Conservation (phyloP, 176 grass and related monocot genomes). For the Triticum urartu region DNA sequence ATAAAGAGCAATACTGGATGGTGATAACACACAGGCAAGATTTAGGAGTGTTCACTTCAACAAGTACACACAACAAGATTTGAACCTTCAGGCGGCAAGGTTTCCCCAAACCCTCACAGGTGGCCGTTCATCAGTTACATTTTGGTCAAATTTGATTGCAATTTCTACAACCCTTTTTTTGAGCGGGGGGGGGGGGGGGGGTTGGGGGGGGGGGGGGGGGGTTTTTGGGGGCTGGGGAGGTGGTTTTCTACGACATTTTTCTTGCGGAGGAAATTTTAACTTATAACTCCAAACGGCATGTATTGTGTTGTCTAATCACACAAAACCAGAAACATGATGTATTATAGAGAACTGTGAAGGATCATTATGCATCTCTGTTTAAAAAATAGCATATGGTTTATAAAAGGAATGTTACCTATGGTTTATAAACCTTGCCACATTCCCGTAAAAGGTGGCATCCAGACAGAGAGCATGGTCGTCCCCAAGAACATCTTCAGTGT, state of each 20-base stretch:
- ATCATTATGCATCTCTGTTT: background rate
- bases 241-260: background rate
- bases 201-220: too few species aligned
- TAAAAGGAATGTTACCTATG: slow-evolving; percentile 61
- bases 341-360: background rate
- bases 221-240: too few species aligned
- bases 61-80: background rate
- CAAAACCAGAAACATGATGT: slow-evolving; percentile 11
- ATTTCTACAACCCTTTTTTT: background rate
- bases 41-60: background rate
- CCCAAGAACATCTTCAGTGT: slow-evolving; percentile 72
- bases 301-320: background rate
- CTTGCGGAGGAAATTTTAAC: background rate
- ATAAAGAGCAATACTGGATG: slow-evolving; percentile 6
- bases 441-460: slow-evolving; percentile 88
- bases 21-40: background rate
- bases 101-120: background rate
- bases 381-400: background rate
- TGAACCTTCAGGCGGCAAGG: background rate
- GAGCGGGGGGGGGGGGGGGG: background rate
- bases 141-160: background rate
- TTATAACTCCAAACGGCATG: background rate
- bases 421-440: slow-evolving; percentile 91
- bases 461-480: slow-evolving; percentile 87
- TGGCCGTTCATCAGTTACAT: background rate